Evolutionary conservation across 139 green algal genomes (phyloP).

Genomic region (Ettlia oleoabundans): DNA sequence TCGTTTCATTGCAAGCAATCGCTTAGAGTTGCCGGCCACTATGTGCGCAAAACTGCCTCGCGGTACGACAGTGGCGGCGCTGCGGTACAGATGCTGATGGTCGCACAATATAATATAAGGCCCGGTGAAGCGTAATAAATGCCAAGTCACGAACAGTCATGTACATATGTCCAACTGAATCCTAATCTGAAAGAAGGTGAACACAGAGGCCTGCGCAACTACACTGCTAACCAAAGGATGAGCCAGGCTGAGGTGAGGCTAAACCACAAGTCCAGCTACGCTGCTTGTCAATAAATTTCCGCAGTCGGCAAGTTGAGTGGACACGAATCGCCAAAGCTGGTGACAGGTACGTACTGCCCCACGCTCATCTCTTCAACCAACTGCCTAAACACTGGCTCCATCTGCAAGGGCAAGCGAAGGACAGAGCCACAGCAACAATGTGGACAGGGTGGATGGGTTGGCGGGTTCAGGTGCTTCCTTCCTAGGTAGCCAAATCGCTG

Average conservation of each 20-base stretch:
- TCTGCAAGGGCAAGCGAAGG: neutral
- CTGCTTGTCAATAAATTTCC: neutral
- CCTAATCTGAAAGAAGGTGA: too few species aligned
- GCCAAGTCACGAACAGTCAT: too few species aligned
- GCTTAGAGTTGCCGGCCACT: too few species aligned
- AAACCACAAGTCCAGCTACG: neutral
- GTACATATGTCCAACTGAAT: too few species aligned
- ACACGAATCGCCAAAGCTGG: neutral
- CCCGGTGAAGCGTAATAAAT: too few species aligned
- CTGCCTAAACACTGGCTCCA: slow-evolving; percentile 27
- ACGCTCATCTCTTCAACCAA: slow-evolving; percentile 12
- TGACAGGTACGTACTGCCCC: slow-evolving; percentile 7
- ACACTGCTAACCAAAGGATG: neutral
- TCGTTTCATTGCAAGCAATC: neutral
- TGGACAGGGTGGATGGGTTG: too few species aligned
- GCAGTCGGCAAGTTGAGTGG: neutral
- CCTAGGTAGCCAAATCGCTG: neutral
- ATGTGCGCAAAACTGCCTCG: too few species aligned
- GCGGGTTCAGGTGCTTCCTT: too few species aligned
- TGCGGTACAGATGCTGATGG: too few species aligned
- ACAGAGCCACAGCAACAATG: neutral
- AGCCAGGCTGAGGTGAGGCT: neutral
- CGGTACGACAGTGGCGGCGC: too few species aligned
- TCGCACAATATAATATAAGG: too few species aligned
- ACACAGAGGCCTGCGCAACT: too few species aligned